These are phyloP conservation scores for Claviceps africana DNA, from an alignment of 2,329 filamentous ascomycete species.

Conservation along the genomic window DNA sequence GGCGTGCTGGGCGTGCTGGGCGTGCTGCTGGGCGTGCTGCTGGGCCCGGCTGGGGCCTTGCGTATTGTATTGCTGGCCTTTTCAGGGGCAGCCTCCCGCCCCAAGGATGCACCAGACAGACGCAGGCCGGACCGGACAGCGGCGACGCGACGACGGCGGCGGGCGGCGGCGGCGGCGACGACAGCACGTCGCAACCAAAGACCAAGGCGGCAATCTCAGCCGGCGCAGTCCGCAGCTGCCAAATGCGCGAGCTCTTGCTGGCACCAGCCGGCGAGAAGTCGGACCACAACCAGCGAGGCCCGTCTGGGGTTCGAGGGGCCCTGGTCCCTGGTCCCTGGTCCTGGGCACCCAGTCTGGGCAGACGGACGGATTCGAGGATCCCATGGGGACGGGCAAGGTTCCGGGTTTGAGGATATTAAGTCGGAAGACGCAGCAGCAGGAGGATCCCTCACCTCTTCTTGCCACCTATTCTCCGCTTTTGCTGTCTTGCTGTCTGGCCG, in stretches of 20 bases:
- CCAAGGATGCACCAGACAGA: background rate
- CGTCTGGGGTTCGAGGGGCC: slow-evolving; percentile 1
- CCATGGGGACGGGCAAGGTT: slow-evolving; percentile 6
- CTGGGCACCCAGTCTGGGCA: slow-evolving; percentile 1
- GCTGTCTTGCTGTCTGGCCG: background rate
- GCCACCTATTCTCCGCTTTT: background rate
- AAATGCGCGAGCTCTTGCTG: background rate
- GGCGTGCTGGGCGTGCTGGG: background rate
- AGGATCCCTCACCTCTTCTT: background rate
- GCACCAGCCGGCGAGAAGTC: background rate
- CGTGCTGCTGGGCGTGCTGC: too few species aligned
- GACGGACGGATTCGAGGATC: slow-evolving; percentile 4
- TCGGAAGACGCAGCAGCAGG: slow-evolving; percentile 2
- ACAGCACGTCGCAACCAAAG: background rate
- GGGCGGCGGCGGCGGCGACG: background rate
- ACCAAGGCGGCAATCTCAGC: background rate
- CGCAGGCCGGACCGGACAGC: background rate
- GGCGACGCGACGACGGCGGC: background rate
- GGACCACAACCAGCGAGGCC: background rate
- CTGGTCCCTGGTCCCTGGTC: slow-evolving; percentile 3
- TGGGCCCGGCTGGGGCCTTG: too few species aligned
- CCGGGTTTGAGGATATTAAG: slow-evolving; percentile 5
- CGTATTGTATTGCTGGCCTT: background rate
- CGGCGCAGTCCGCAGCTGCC: background rate
- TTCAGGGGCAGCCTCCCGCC: background rate